These are phyloP conservation scores for Colletotrichum camelliae DNA, from an alignment of 2,329 filamentous ascomycete species.

Conservation along the genomic window DNA sequence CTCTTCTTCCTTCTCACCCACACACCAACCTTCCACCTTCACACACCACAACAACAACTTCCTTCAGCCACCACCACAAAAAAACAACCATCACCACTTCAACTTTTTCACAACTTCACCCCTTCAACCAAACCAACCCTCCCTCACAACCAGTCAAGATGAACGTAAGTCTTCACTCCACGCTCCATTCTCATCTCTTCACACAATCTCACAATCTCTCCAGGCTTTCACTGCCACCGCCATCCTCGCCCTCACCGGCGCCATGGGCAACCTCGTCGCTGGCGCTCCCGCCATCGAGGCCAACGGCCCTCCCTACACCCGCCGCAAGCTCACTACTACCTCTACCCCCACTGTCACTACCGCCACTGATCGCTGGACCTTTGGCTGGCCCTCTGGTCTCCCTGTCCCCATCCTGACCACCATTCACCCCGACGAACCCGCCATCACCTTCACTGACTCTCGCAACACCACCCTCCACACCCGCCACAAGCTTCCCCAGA, in stretches of 20 bases:
- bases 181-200: not conserved
- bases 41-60: not conserved
- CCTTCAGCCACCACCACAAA: not conserved
- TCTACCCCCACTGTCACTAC: not conserved
- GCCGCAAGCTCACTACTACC: not conserved
- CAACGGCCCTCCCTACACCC: not conserved
- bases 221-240: not conserved
- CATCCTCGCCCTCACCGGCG: not conserved
- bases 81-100: not conserved
- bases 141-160: not conserved
- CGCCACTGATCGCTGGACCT: too few species aligned
- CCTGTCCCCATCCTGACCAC: not conserved
- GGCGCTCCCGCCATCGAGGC: not conserved
- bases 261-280: not conserved
- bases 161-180: not conserved
- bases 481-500: not conserved
- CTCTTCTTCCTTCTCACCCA: not conserved
- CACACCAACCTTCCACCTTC: not conserved
- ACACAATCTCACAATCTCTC: not conserved
- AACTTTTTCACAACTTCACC: not conserved
- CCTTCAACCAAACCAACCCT: not conserved
- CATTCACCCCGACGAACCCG: not conserved
- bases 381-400: not conserved
- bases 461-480: not conserved
- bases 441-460: not conserved